Base-by-base conservation (phyloP, 2,329 filamentous ascomycete genomes). In the Neobulgaria alba region DNA sequence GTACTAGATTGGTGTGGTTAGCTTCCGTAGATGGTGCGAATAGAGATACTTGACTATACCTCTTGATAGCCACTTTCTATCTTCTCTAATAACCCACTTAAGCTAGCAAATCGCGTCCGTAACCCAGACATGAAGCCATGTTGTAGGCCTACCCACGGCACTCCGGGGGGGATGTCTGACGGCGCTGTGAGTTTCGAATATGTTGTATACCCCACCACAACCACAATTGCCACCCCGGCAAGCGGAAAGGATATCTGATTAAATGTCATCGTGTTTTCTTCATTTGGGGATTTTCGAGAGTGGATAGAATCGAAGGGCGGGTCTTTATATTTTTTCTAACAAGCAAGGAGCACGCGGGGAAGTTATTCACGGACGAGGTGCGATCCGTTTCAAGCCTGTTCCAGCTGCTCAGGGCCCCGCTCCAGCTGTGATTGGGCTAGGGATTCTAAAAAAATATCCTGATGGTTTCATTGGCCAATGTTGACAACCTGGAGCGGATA, bases 1-100 rank as follows among this genome's bases (percentile, higher is more conserved):
- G 39, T 67, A 68, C 63, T 69, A 16, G 14, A 20, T 5, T 14
- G 18, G 29, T 42, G 20, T 44, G 18, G 14, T 29, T 33, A 17
- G 18, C n/a, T 12, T 18, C n/a, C 5, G 18, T n/a, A 23, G 12
- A 12, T 17, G n/a, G n/a, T n/a, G n/a, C 4, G 3, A 10, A 18
- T 21, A 18, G 9, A 5, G 15, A 21, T 29, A 30, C 15, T 10
- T 8, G 8, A 10, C 18, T 33, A 9, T 7, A 46, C 47, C 33
- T 50, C 38, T 7, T 29, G 29, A 30, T 50, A 50, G 9, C 48
- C 48, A 33, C 34, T 30, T 16, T 48, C 43, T 12, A 48, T 39
- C 3, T 19, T 38, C 12, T 43, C 45, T 19, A 50, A 18, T 10
- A 43, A 8, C 12, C 23, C 39, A 1, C 42, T 30, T 15, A 50